Conservation (phyloP, 306 rosid species). For the Quercus cerris region DNA sequence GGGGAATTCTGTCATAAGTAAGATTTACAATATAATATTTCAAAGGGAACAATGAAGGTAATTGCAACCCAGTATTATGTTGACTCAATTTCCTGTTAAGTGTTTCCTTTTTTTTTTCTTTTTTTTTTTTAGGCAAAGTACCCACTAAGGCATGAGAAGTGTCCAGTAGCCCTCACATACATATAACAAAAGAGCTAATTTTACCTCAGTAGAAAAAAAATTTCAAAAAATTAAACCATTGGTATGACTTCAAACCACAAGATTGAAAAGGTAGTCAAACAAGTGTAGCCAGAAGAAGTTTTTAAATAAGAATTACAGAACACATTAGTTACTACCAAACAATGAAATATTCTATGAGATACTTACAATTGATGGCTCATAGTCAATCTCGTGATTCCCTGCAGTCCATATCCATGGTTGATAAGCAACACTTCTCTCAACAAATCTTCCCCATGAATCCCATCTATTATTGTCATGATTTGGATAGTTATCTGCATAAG, state of each 20-base stretch:
- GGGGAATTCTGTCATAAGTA: background rate
- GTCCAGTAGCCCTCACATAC: background rate
- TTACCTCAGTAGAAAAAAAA: background rate
- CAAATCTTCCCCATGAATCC: conserved; percentile 89
- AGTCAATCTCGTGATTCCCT: conserved; percentile 88
- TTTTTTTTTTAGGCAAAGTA: too few relatives aligned
- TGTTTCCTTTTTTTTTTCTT: too few relatives aligned
- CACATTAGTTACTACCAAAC: background rate
- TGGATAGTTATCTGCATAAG: conserved; percentile 73
- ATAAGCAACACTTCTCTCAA: conserved; percentile 83
- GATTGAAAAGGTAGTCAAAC: background rate
- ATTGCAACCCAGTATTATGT: background rate
- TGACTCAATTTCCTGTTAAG: background rate
- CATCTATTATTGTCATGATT: conserved; percentile 71
- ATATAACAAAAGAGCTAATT: background rate
- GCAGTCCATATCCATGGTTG: conserved; percentile 99
- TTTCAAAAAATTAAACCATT: background rate
- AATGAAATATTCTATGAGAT: background rate
- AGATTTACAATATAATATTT: background rate
- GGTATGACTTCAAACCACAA: background rate
- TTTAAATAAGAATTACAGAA: background rate
- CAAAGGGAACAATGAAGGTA: background rate
- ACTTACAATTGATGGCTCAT: conserved; percentile 68
- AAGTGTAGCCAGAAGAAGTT: background rate
- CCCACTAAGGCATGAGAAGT: background rate